phyloP scores from a whole-genome alignment of 2,329 filamentous ascomycete species.

The Bertia moriformis region DNA sequence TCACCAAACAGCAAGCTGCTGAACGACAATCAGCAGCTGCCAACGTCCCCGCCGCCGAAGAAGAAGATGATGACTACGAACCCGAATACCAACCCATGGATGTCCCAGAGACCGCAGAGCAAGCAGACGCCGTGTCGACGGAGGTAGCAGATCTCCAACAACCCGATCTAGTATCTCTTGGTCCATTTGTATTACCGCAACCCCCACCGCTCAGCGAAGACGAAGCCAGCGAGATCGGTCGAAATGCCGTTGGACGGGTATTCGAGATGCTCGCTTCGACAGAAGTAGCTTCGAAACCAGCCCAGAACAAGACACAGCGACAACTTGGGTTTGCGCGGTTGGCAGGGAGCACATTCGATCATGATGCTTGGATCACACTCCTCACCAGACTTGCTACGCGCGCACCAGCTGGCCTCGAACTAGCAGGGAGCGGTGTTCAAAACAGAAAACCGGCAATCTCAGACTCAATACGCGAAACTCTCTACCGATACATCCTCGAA shows the following conservation, averaged over 20 bases:
- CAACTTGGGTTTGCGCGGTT: conserved; percentile 69
- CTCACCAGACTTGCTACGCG: conserved; percentile 75
- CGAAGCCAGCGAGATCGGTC: conserved; percentile 59
- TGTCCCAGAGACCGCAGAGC: conserved; percentile 35
- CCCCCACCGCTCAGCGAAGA: conserved; percentile 61
- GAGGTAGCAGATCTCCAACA: conserved; percentile 28
- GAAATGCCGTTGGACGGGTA: conserved; percentile 60
- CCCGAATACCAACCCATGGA: conserved; percentile 7
- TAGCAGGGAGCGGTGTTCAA: conserved; percentile 13
- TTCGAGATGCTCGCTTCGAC: conserved; percentile 64
- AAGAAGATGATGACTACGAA: conserved; percentile 11
- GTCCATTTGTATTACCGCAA: conserved; percentile 65
- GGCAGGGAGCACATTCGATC: conserved; percentile 69
- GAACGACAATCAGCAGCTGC: neutral
- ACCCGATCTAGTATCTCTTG: conserved; percentile 37
- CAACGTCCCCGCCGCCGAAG: conserved; percentile 2
- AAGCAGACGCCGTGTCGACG: conserved; percentile 53
- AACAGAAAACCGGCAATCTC: conserved; percentile 24
- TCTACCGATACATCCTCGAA: conserved; percentile 77
- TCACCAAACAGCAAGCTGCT: conserved; percentile 5
- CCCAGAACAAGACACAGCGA: conserved; percentile 34
- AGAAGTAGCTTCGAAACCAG: conserved; percentile 36
- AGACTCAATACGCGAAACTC: conserved; percentile 62
- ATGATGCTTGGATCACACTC: conserved; percentile 82
- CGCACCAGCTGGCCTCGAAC: conserved; percentile 56